A percentile compares a stretch with the other conserved stretches of the same genome.
phyloP scores from a whole-genome alignment of 2,329 filamentous ascomycete genomes.

The Colletotrichum coccodes region DNA sequence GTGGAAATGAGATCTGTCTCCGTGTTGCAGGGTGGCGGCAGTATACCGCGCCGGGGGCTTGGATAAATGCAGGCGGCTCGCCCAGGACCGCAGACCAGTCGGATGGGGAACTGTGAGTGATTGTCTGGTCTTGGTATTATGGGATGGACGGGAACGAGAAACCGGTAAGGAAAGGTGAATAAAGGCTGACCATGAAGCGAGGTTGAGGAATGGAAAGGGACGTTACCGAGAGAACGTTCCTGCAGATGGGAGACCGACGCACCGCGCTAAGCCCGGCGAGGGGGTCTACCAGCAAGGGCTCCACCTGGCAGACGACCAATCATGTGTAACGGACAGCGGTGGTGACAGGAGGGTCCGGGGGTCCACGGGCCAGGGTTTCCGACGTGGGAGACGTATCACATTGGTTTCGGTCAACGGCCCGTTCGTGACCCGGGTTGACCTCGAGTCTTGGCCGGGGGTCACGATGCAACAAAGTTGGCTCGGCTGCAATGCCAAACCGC shows the following conservation, averaged over 20 bases:
- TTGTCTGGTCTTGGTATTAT: conserved; percentile 20
- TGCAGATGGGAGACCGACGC: conserved; percentile 14
- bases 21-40: conserved; percentile 7
- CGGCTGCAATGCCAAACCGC: conserved; percentile 31
- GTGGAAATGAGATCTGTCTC: conserved; percentile 25
- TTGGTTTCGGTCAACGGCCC: conserved; percentile 34
- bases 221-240: conserved; percentile 32
- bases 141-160: conserved; percentile 25
- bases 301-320: conserved; percentile 6
- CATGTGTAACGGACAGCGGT: background rate
- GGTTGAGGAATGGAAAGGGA: conserved; percentile 20
- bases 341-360: conserved; percentile 26
- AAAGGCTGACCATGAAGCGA: conserved; percentile 11
- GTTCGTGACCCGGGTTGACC: conserved; percentile 30
- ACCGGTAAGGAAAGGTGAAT: background rate
- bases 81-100: background rate
- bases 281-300: background rate
- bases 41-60: conserved; percentile 2
- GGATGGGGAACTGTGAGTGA: conserved; percentile 10
- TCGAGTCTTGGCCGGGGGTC: conserved; percentile 15
- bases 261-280: background rate
- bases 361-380: conserved; percentile 27
- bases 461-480: conserved; percentile 27
- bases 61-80: conserved; percentile 13
- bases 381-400: conserved; percentile 34